These are phyloP conservation scores for Nannochloropsis salina DNA, from an alignment of 108 stramenopile genomes.

Conservation along the genomic window DNA sequence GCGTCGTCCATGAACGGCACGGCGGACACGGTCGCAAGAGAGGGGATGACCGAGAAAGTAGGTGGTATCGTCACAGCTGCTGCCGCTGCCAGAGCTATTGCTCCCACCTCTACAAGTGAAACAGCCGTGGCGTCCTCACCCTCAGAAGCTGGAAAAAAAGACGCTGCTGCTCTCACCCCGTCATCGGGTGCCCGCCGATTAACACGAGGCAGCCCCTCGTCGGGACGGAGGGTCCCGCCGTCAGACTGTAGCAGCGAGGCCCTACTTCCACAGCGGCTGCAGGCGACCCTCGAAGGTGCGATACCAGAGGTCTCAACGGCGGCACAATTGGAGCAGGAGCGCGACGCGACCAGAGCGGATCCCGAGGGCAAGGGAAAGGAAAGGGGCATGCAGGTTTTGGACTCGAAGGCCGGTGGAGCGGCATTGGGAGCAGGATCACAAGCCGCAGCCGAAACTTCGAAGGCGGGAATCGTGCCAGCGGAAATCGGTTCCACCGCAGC, in stretches of 20 bases:
- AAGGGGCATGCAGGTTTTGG: not conserved
- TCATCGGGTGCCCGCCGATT: not conserved
- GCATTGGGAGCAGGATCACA: not conserved
- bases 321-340: no score
- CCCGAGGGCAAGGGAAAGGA: not conserved
- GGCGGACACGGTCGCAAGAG: no score
- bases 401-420: not conserved
- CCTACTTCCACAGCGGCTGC: not conserved
- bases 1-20: no score
- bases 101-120: not conserved
- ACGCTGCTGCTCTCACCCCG: not conserved
- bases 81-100: not conserved
- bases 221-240: not conserved
- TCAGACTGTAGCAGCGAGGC: not conserved
- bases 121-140: not conserved
- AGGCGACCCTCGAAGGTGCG: no score
- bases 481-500: not conserved
- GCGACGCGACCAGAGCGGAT: not conserved
- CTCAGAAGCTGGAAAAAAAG: not conserved
- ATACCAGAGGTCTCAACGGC: no score
- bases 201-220: not conserved
- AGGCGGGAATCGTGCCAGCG: not conserved
- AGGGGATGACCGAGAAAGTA: not conserved
- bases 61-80: not conserved
- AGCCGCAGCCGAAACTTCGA: not conserved